Conservation (phyloP, 2,329 filamentous ascomycete species). For the Talaromyces sp. region DNA sequence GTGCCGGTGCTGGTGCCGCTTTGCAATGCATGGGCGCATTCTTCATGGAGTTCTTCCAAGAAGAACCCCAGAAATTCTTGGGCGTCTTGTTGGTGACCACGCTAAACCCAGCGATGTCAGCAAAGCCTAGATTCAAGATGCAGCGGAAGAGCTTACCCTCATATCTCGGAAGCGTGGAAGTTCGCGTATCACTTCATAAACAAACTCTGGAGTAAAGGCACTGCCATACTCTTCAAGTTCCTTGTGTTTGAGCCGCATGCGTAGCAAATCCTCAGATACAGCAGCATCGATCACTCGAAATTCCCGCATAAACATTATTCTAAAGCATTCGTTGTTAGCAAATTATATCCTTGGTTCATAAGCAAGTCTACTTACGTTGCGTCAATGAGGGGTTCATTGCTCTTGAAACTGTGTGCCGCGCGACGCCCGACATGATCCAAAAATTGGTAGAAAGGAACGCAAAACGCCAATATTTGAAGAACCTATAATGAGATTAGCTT, state of each 20-base stretch:
- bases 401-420: slow-evolving; percentile 87
- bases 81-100: slow-evolving; percentile 94
- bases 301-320: slow-evolving; percentile 94
- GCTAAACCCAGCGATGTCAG: slow-evolving; percentile 42
- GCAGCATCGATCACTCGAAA: slow-evolving; percentile 83
- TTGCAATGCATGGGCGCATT: slow-evolving; percentile 74
- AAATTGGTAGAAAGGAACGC: slow-evolving; percentile 90
- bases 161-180: slow-evolving; percentile 86
- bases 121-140: background rate
- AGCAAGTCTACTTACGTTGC: slow-evolving; percentile 64
- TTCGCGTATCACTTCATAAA: slow-evolving; percentile 86
- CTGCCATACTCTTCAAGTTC: slow-evolving; percentile 89
- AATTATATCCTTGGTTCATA: background rate
- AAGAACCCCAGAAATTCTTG: slow-evolving; percentile 95
- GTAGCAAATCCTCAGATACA: slow-evolving; percentile 65
- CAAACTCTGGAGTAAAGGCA: slow-evolving; percentile 85
- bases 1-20: slow-evolving; percentile 39
- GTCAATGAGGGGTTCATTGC: slow-evolving; percentile 87
- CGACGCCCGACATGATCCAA: slow-evolving; percentile 79
- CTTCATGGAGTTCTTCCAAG: slow-evolving; percentile 86
- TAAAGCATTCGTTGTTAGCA: slow-evolving; percentile 28
- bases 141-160: slow-evolving; percentile 57
- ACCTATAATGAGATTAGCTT: slow-evolving; percentile 53
- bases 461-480: slow-evolving; percentile 91
- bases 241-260: slow-evolving; percentile 67